phyloP scores from a whole-genome alignment of 257 asterid genomes.

The Fraxinus quadrangulata region DNA sequence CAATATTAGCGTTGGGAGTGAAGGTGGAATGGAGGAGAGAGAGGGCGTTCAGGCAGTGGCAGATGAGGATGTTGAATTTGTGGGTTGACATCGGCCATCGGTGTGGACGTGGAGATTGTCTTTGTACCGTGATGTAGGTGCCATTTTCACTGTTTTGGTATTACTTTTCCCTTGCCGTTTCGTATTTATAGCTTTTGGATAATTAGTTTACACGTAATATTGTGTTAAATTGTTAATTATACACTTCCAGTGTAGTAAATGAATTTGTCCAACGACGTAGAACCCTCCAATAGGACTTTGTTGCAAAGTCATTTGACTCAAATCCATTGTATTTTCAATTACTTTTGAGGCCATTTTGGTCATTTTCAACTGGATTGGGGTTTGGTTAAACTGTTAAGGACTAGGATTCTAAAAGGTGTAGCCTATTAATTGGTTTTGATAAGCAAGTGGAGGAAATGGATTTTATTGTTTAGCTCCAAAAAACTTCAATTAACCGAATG shows the following conservation, averaged over 20 bases:
- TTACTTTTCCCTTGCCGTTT: background rate
- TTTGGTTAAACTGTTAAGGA: background rate
- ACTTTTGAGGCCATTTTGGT: background rate
- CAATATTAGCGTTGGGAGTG: slow-evolving; percentile 7
- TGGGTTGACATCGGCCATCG: slow-evolving; percentile 70
- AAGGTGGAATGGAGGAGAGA: slow-evolving; percentile 40
- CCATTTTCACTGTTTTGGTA: slow-evolving; percentile 38
- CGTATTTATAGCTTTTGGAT: background rate
- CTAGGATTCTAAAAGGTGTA: background rate
- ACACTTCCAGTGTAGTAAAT: background rate
- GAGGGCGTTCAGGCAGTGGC: slow-evolving; percentile 70
- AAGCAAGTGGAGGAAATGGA: background rate
- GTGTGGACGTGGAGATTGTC: slow-evolving; percentile 62
- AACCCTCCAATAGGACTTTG: background rate
- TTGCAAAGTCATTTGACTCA: background rate
- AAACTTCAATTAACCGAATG: background rate
- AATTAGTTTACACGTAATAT: background rate
- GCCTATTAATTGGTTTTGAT: background rate
- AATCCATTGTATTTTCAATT: background rate
- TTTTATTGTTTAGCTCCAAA: background rate
- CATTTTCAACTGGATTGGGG: background rate
- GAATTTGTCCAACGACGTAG: background rate
- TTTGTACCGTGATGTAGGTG: slow-evolving; percentile 71
- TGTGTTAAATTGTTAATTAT: no score
- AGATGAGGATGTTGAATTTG: slow-evolving; percentile 56